These are phyloP conservation scores for Aristolochia californica DNA, from an alignment of 164 flowering plant species.

Conservation along the genomic window DNA sequence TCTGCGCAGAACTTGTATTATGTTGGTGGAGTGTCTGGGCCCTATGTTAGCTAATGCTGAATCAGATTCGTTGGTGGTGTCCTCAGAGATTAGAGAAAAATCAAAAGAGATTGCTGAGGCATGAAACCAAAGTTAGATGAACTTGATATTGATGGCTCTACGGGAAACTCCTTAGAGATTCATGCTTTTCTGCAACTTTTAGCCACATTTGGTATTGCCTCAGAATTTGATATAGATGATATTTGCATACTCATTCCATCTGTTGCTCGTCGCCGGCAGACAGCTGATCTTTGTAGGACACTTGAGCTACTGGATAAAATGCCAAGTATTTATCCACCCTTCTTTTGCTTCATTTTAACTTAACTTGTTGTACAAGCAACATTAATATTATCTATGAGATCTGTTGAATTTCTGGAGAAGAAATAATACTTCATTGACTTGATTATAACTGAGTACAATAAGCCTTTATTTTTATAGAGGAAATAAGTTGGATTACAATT, in stretches of 20 bases:
- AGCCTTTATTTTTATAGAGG: too few species aligned
- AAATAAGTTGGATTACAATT: too few species aligned
- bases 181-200: slow-evolving; percentile 93
- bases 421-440: too few species aligned
- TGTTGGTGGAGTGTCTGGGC: slow-evolving; percentile 89
- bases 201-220: slow-evolving; percentile 65
- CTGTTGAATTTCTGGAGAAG: too few species aligned
- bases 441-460: too few species aligned
- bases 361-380: too few species aligned
- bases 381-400: too few species aligned
- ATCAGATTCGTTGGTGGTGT: slow-evolving; percentile 27
- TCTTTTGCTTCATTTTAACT: background rate
- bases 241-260: slow-evolving; percentile 63
- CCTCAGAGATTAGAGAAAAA: slow-evolving; percentile 44
- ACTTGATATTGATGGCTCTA: slow-evolving; percentile 67
- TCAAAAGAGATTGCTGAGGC: slow-evolving; percentile 75
- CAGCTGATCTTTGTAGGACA: slow-evolving; percentile 76
- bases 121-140: slow-evolving; percentile 81
- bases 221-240: slow-evolving; percentile 64
- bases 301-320: slow-evolving; percentile 75
- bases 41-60: slow-evolving; percentile 27
- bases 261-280: slow-evolving; percentile 90
- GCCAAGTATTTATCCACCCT: slow-evolving; percentile 53
- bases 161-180: slow-evolving; percentile 93
- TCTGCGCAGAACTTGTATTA: slow-evolving; percentile 78